phyloP scores from a whole-genome alignment of 805 yeast genomes.

The Ogataea paradorogensis region DNA sequence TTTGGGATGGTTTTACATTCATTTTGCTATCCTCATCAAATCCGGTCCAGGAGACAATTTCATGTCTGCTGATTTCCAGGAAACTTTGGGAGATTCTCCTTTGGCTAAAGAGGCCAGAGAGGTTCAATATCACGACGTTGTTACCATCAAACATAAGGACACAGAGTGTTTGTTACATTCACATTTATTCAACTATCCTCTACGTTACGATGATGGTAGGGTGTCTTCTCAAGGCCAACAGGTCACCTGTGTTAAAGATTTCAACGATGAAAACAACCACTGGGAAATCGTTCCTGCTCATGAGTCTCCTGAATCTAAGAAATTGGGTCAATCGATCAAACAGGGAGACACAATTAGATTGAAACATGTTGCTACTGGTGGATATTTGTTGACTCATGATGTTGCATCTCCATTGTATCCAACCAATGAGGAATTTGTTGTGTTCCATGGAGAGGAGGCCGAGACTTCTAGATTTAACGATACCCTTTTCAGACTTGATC shows the following conservation, averaged over 20 bases:
- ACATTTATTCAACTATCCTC: constrained; percentile 70
- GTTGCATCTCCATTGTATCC: constrained; percentile 92
- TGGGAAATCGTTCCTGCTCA: constrained; percentile 80
- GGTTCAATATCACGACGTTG: constrained; percentile 69
- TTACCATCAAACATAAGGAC: constrained; percentile 78
- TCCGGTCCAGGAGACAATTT: constrained; percentile 97
- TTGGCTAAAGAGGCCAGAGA: constrained; percentile 67
- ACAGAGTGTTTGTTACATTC: constrained; percentile 83
- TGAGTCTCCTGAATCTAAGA: constrained; percentile 40
- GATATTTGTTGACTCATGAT: constrained; percentile 83
- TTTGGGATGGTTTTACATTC: constrained; percentile 87
- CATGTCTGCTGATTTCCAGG: constrained; percentile 96
- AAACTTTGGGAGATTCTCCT: constrained; percentile 80
- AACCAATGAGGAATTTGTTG: constrained; percentile 91
- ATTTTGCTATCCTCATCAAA: constrained; percentile 72
- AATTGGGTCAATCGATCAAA: constrained; percentile 46
- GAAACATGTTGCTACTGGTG: constrained; percentile 76
- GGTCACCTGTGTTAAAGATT: constrained; percentile 66
- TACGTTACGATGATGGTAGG: constrained; percentile 95
- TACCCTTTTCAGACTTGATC: constrained; percentile 74
- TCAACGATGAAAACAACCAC: constrained; percentile 62
- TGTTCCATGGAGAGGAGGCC: constrained; percentile 61
- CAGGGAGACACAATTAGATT: constrained; percentile 77
- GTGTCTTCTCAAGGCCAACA: constrained; percentile 93
- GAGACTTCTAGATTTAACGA: constrained; percentile 56